Conservation (phyloP, 306 rosid species). For the Rubus parviflorus region DNA sequence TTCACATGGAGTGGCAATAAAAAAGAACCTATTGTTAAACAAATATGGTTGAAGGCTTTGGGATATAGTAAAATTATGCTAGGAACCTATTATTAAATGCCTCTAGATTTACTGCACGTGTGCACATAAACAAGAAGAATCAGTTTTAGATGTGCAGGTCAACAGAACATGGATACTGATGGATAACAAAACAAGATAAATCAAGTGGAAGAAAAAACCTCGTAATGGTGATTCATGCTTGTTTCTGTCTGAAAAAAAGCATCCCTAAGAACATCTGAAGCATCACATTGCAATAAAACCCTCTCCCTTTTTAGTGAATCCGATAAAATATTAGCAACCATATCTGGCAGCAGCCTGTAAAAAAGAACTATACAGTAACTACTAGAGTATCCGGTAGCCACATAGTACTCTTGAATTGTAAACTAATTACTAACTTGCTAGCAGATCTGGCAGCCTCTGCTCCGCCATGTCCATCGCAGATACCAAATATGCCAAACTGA, state of each 20-base stretch:
- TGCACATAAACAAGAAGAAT: not conserved
- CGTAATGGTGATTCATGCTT: conserved; percentile 69
- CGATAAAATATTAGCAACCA: conserved; percentile 61
- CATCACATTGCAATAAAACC: conserved; percentile 66
- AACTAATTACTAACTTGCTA: conserved; percentile 74
- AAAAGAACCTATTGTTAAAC: not conserved
- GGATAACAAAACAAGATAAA: conserved; percentile 8
- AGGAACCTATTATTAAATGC: not conserved
- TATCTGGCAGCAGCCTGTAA: conserved; percentile 80
- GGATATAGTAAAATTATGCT: not conserved
- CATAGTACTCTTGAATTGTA: conserved; percentile 34
- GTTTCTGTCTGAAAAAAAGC: conserved; percentile 87
- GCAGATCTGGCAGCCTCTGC: conserved; percentile 87
- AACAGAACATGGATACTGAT: not conserved
- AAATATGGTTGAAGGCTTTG: not conserved
- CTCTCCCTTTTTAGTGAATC: conserved; percentile 73
- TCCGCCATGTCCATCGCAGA: conserved; percentile 98
- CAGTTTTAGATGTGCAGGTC: not conserved
- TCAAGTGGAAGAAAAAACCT: conserved; percentile 49
- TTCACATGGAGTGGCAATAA: not conserved
- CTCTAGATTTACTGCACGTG: not conserved
- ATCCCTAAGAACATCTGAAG: conserved; percentile 88
- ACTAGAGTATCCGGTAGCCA: conserved; percentile 12
- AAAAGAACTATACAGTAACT: conserved; percentile 26
- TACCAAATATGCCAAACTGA: conserved; percentile 93